These are phyloP conservation scores for Cyclocybe cylindracea DNA, from an alignment of 768 basidiomycete genomes.

Conservation along the genomic window DNA sequence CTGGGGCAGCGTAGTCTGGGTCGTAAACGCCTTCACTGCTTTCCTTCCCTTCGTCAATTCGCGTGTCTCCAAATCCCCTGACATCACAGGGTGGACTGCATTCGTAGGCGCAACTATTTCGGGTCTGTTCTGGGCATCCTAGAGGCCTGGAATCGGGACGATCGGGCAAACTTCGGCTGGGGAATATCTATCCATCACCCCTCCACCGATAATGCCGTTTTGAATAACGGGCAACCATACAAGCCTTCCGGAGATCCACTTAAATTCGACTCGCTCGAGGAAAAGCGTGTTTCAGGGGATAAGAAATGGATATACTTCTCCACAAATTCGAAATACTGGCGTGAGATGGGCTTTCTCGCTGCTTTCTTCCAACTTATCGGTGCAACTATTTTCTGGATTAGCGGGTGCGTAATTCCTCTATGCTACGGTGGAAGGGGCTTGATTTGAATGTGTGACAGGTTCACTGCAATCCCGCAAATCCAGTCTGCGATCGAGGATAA, in stretches of 20 bases:
- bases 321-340: conserved; percentile 34
- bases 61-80: conserved; percentile 26
- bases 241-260: no score
- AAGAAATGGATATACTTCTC: conserved; percentile 40
- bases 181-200: no score
- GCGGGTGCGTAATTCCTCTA: conserved; percentile 30
- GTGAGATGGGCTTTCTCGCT: conserved; percentile 49
- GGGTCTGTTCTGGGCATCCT: conserved; percentile 54
- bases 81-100: conserved; percentile 46
- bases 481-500: conserved; percentile 28
- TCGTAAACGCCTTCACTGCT: conserved; percentile 55
- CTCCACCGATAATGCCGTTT: no score
- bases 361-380: conserved; percentile 53
- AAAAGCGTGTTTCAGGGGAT: no score
- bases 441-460: conserved; percentile 16
- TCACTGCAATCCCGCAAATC: conserved; percentile 38
- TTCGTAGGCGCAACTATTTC: conserved; percentile 60
- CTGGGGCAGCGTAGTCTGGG: conserved; percentile 49
- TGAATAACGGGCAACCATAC: no score
- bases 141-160: conserved; percentile 55
- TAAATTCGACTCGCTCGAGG: no score
- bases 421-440: conserved; percentile 10
- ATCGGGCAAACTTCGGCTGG: conserved; percentile 19
- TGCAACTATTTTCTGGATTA: conserved; percentile 65
- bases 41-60: conserved; percentile 46